Conservation (phyloP, 2,329 filamentous ascomycete species). For the Lecanicillium sp. region DNA sequence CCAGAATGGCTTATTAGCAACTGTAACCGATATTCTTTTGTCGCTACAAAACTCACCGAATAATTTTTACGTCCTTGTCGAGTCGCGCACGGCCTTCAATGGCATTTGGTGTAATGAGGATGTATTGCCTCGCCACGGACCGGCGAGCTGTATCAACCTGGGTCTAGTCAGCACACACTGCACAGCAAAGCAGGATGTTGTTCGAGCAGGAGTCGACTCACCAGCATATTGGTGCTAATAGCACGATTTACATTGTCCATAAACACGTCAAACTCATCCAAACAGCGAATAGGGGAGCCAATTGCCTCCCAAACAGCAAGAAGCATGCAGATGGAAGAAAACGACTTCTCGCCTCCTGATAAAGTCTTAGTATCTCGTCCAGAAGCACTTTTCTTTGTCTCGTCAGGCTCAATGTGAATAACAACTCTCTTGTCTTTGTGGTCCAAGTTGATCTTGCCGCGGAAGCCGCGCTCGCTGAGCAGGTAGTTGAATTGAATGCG, state of each 20-base stretch:
- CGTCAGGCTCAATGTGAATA: conserved; percentile 65
- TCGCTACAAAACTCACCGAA: conserved; percentile 45
- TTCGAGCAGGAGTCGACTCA: conserved; percentile 35
- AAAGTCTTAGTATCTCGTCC: conserved; percentile 85
- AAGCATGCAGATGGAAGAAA: conserved; percentile 90
- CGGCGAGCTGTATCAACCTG: conserved; percentile 77
- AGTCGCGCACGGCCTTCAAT: conserved; percentile 54
- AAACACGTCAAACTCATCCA: conserved; percentile 98
- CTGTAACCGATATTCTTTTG: background rate
- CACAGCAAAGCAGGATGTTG: background rate
- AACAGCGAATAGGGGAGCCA: conserved; percentile 86
- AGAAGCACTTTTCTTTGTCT: conserved; percentile 58
- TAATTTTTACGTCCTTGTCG: conserved; percentile 68
- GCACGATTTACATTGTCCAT: conserved; percentile 97
- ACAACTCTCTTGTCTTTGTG: conserved; percentile 69
- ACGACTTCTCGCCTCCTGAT: conserved; percentile 95
- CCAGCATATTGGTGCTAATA: conserved; percentile 89
- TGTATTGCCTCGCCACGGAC: conserved; percentile 86
- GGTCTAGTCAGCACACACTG: background rate
- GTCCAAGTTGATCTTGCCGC: conserved; percentile 72
- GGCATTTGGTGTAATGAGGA: conserved; percentile 90
- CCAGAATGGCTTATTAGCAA: conserved; percentile 15
- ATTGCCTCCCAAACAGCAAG: conserved; percentile 96
- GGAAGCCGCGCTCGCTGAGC: conserved; percentile 81
- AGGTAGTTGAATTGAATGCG: conserved; percentile 83